Base-by-base conservation (phyloP, 1,284 basidiomycete genomes). In the Ustilago bromivora region DNA sequence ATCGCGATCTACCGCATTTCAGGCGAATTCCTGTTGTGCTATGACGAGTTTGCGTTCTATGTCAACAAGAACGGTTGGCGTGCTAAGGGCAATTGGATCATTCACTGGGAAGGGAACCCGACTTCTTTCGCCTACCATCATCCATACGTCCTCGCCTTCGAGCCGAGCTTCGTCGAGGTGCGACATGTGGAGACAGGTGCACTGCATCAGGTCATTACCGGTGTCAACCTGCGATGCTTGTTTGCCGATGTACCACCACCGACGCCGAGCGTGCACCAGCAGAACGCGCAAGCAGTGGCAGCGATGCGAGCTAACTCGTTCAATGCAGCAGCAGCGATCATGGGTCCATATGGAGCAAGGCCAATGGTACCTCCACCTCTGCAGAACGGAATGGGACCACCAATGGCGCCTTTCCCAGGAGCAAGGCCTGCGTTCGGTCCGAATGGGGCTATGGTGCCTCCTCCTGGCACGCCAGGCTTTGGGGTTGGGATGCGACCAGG, bases 1-100 rank as follows among this genome's bases (percentile, higher is more conserved):
- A 93, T 99, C 89, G 94, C 96, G 8, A 98, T 99, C 74, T 99
- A 96, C 87, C 90, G 96, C 58, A 94, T 99, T 76, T 94, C 96
- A 79, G 95, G 95, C 82, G 96, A 98, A 85, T 99, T 99, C 87
- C 87, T 99, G 70, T 88, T 99, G 51, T 99, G 97, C 87, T 99
- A 99, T 88, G 96, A 98, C 87, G 96, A 98, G 88, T 98, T 98
- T 86, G 96, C 97, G 0, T 98, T 99, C 86, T 99, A 98, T 87
- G 95, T 99, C 82, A 97, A 98, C 88, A 95, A 94, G 89, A 96
- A 92, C 79, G 97, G 97, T 12, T 94, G 94, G 90, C 90, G 95
- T 65, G 94, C 95, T 54, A 89, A 94, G 62, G 92, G 91, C 78
- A 92, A 94, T 71, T 98, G 97, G 90, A 94, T 96, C 89, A 93